Evolutionary conservation across 768 basidiomycete genomes (phyloP).

Genomic region (Boletus rufocinnamomeus): DNA sequence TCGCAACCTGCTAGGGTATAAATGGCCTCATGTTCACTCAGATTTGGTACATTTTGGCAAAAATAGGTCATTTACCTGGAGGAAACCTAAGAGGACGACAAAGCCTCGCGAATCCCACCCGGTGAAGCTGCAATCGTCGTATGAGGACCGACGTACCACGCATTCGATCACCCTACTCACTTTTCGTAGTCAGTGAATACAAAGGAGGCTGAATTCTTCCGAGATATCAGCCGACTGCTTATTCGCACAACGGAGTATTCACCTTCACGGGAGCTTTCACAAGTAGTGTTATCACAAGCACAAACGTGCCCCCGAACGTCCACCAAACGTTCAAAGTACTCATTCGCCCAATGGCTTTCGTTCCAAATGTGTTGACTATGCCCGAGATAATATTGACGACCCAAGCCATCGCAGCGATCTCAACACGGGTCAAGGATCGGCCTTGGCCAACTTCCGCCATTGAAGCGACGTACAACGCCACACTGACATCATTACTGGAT

Average conservation of each 20-base stretch:
- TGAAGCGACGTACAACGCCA: constrained; percentile 57
- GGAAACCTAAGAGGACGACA: constrained; percentile 59
- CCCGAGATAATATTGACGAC: constrained; percentile 57
- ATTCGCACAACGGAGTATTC: background rate
- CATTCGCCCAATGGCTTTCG: constrained; percentile 57
- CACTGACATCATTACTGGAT: constrained; percentile 30
- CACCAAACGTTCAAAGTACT: constrained; percentile 61
- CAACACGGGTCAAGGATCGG: constrained; percentile 46
- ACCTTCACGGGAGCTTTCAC: constrained; percentile 58
- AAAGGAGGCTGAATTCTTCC: constrained; percentile 51
- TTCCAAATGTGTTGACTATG: constrained; percentile 55
- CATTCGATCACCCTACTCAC: constrained; percentile 29
- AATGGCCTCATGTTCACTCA: constrained; percentile 41
- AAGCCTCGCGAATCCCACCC: constrained; percentile 56
- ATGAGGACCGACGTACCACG: constrained; percentile 2
- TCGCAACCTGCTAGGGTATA: constrained; percentile 65
- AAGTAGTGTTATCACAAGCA: constrained; percentile 56
- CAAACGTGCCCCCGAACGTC: constrained; percentile 59
- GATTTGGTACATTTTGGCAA: background rate
- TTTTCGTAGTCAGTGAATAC: constrained; percentile 61
- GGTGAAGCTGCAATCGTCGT: constrained; percentile 44
- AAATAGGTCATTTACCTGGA: constrained; percentile 18
- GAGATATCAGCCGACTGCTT: background rate
- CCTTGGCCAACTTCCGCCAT: constrained; percentile 51
- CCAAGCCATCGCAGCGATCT: constrained; percentile 58